Percentiles rank a stretch among this genome's conserved stretches.
phyloP scores from a whole-genome alignment of 495 filamentous ascomycete genomes.

The Jackrogersella minutella region DNA sequence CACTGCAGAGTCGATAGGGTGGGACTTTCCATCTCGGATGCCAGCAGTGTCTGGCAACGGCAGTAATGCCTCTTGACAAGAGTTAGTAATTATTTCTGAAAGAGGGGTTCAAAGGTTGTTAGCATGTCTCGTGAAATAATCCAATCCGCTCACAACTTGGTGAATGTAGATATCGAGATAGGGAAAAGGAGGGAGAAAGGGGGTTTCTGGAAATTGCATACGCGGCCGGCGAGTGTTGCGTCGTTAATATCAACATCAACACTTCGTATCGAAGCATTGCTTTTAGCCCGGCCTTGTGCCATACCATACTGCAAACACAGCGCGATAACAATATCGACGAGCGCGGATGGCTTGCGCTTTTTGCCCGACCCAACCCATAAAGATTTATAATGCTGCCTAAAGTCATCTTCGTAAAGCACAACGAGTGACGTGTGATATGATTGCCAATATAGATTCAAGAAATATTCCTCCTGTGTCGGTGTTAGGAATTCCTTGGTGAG shows the following conservation, averaged over 20 bases:
- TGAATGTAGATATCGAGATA: no score
- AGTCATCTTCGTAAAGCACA: constrained; percentile 56
- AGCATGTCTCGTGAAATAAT: no score
- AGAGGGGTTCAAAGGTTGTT: no score
- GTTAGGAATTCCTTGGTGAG: constrained; percentile 21
- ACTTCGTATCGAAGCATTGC: not conserved
- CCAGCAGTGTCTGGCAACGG: constrained; percentile 54
- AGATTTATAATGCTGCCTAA: constrained; percentile 57
- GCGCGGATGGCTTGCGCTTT: constrained; percentile 55
- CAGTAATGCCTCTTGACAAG: constrained; percentile 44
- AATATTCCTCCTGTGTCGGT: constrained; percentile 53
- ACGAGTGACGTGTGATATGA: constrained; percentile 46
- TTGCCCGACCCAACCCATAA: constrained; percentile 46
- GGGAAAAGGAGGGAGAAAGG: no score
- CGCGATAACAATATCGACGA: constrained; percentile 62
- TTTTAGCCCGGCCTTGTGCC: constrained; percentile 19
- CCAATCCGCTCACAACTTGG: no score
- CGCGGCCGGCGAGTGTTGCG: constrained; percentile 52
- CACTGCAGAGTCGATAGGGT: constrained; percentile 59
- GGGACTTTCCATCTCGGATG: constrained; percentile 56
- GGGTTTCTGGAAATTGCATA: no score
- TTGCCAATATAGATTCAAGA: constrained; percentile 56
- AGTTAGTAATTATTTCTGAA: no score
- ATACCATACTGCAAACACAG: constrained; percentile 60
- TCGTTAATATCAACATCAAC: constrained; percentile 42